These are phyloP conservation scores for Coemansia sp. DNA, from an alignment of 192 early-diverging fungal species.

Conservation along the genomic window DNA sequence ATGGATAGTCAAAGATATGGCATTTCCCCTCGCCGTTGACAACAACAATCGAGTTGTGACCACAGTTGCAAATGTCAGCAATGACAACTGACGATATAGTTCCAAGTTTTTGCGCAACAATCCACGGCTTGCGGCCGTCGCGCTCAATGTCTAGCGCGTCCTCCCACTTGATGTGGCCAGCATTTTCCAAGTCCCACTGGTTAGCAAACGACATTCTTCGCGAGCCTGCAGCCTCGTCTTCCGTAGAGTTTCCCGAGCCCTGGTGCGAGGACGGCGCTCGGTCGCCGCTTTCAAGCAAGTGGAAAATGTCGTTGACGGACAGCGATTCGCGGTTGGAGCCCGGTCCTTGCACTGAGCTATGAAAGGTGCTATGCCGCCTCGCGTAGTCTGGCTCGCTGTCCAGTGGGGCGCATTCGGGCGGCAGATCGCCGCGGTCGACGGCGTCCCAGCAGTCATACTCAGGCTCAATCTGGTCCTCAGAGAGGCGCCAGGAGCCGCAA, in stretches of 20 bases:
- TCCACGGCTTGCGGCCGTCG: conserved; percentile 51
- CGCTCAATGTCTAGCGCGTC: conserved; percentile 49
- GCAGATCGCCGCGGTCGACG: conserved; percentile 21
- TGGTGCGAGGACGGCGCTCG: background rate
- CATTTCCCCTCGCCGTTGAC: conserved; percentile 51
- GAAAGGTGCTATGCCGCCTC: conserved; percentile 38
- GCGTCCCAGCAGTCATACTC: conserved; percentile 53
- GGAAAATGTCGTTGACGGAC: conserved; percentile 38
- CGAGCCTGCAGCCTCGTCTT: background rate
- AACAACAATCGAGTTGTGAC: conserved; percentile 47
- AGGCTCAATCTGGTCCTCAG: conserved; percentile 46
- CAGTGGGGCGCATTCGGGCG: background rate
- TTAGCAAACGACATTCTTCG: conserved; percentile 9
- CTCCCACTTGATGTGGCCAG: conserved; percentile 45
- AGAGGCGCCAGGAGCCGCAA: conserved; percentile 41
- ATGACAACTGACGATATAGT: conserved; percentile 47
- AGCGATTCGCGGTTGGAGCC: conserved; percentile 32
- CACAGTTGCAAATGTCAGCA: conserved; percentile 42
- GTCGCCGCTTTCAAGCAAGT: conserved; percentile 34
- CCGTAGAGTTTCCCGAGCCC: conserved; percentile 16
- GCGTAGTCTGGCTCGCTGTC: background rate
- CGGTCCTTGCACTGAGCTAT: conserved; percentile 3
- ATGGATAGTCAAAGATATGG: conserved; percentile 48
- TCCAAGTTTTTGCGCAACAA: conserved; percentile 46
- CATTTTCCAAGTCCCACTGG: conserved; percentile 12